Conservation (phyloP, 1,284 basidiomycete species). For the Ustilago xerochloae region DNA sequence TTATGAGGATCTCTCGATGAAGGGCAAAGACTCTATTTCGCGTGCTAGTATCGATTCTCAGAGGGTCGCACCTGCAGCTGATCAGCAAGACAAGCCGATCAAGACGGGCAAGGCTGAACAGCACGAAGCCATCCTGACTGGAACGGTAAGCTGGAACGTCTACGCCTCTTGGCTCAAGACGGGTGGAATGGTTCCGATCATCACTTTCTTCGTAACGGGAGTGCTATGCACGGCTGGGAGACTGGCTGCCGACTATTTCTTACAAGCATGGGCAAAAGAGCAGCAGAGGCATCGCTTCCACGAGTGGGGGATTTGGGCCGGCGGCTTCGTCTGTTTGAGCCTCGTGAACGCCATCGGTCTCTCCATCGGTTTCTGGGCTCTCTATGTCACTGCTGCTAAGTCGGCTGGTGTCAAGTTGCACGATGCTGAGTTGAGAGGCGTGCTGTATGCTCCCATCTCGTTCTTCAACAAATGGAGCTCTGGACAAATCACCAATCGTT, state of each 20-base stretch:
- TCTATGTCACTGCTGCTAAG: slow-evolving; percentile 6
- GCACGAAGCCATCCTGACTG: slow-evolving; percentile 39
- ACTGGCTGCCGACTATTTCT: slow-evolving; percentile 12
- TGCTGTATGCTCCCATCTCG: slow-evolving; percentile 39
- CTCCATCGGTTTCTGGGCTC: slow-evolving; percentile 14
- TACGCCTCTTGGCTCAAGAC: slow-evolving; percentile 32
- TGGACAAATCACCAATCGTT: slow-evolving; percentile 56
- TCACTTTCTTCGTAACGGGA: neutral
- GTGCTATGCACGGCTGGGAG: neutral
- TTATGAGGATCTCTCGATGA: slow-evolving; percentile 46
- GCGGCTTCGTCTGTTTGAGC: slow-evolving; percentile 14
- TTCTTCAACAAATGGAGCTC: slow-evolving; percentile 47
- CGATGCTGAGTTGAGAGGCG: slow-evolving; percentile 25
- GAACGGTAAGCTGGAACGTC: slow-evolving; percentile 31
- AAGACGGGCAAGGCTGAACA: slow-evolving; percentile 25
- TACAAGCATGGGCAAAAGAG: slow-evolving; percentile 42
- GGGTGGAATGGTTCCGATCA: slow-evolving; percentile 7
- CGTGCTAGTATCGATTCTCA: slow-evolving; percentile 46
- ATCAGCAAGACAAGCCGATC: slow-evolving; percentile 21
- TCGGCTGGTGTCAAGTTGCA: slow-evolving; percentile 43
- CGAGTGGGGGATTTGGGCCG: slow-evolving; percentile 23
- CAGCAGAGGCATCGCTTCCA: slow-evolving; percentile 30
- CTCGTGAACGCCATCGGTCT: slow-evolving; percentile 10
- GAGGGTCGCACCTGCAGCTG: neutral
- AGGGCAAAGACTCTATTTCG: slow-evolving; percentile 50